Evolutionary conservation across 148 eudicot species (phyloP).

Genomic region (Selenicereus undatus): DNA sequence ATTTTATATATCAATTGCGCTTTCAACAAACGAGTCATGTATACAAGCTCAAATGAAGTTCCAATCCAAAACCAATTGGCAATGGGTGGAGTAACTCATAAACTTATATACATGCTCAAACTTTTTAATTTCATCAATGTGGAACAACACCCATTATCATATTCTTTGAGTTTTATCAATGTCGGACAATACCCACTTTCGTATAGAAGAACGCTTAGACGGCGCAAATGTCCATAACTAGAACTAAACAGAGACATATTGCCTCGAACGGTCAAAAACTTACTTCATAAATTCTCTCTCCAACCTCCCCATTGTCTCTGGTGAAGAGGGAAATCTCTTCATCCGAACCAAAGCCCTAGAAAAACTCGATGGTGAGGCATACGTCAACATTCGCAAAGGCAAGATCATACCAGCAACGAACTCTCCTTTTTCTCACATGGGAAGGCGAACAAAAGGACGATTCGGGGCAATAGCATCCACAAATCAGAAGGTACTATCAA

Average conservation of each 20-base stretch:
- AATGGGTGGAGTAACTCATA: too few relatives aligned
- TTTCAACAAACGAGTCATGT: too few relatives aligned
- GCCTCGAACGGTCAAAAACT: conserved; percentile 66
- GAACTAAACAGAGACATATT: conserved; percentile 95
- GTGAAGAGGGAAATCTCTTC: conserved; percentile 46
- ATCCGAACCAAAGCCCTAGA: conserved; percentile 40
- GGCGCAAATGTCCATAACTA: conserved; percentile 96
- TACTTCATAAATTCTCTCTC: conserved; percentile 44
- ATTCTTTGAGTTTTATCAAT: too few relatives aligned
- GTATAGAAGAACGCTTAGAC: conserved; percentile 72
- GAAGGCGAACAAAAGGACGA: conserved; percentile 62
- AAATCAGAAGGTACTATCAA: conserved; percentile 35
- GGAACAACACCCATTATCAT: too few relatives aligned
- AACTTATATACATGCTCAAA: too few relatives aligned
- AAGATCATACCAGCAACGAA: conserved; percentile 87
- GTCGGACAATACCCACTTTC: too few relatives aligned
- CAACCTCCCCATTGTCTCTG: conserved; percentile 43
- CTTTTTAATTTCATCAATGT: too few relatives aligned
- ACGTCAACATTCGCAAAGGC: conserved; percentile 84
- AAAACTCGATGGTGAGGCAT: conserved; percentile 72
- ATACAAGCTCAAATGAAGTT: too few relatives aligned
- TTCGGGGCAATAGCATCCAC: conserved; percentile 31
- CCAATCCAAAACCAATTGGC: too few relatives aligned
- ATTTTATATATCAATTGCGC: too few relatives aligned
- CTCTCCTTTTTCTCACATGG: conserved; percentile 45